A percentile compares a stretch with the other conserved stretches of the same genome.
phyloP scores from a whole-genome alignment of 495 filamentous ascomycete species.

The Stereocaulon alpinum region DNA sequence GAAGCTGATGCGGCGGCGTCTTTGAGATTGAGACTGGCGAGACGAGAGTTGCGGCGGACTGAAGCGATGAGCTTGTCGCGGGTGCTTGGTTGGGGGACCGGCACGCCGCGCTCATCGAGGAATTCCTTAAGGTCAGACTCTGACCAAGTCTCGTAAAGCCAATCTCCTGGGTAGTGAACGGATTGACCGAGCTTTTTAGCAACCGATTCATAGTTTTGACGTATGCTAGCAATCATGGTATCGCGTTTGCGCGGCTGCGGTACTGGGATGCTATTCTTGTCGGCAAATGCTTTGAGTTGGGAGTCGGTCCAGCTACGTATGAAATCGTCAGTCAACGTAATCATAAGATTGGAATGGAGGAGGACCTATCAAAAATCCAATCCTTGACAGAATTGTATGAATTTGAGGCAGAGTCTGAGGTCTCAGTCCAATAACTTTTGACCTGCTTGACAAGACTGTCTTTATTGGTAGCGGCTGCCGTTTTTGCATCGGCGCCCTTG shows the following conservation, averaged over 20 bases:
- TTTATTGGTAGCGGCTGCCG: slow-evolving; percentile 50
- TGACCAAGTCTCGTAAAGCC: slow-evolving; percentile 84
- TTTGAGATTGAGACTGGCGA: slow-evolving; percentile 56
- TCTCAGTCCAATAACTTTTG: slow-evolving; percentile 62
- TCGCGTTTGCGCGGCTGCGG: slow-evolving; percentile 83
- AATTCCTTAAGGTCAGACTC: slow-evolving; percentile 69
- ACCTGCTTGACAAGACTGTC: slow-evolving; percentile 56
- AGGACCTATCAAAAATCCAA: slow-evolving; percentile 86
- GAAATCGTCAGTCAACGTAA: slow-evolving; percentile 19
- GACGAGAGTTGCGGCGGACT: slow-evolving; percentile 82
- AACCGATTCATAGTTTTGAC: slow-evolving; percentile 68
- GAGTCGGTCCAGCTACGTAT: slow-evolving; percentile 63
- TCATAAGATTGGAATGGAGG: slow-evolving; percentile 2
- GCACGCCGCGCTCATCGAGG: slow-evolving; percentile 81
- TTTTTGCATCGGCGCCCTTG: slow-evolving; percentile 59
- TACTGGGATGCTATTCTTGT: slow-evolving; percentile 74
- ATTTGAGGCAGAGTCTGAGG: slow-evolving; percentile 58
- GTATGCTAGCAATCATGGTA: slow-evolving; percentile 62
- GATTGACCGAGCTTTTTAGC: slow-evolving; percentile 81
- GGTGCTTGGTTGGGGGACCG: slow-evolving; percentile 73
- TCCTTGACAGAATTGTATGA: slow-evolving; percentile 64
- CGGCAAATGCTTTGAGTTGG: slow-evolving; percentile 84
- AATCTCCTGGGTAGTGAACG: slow-evolving; percentile 80
- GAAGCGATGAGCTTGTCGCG: slow-evolving; percentile 81
- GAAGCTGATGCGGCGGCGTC: slow-evolving; percentile 50